Conservation (phyloP, 257 asterid species). For the Lycium ferocissimum region DNA sequence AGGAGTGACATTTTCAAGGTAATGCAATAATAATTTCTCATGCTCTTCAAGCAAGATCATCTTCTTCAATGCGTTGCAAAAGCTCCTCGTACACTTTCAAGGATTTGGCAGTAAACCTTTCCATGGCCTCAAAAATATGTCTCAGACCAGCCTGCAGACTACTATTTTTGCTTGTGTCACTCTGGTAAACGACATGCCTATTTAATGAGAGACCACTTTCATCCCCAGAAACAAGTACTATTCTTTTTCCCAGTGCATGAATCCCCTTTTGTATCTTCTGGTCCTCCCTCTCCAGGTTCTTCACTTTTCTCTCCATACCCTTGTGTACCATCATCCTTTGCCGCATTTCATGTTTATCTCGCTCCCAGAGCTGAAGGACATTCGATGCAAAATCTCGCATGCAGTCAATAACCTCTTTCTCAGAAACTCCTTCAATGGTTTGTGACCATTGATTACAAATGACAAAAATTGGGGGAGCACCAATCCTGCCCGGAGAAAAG, state of each 20-base stretch:
- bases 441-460: slow-evolving; percentile 91
- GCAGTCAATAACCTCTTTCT: slow-evolving; percentile 77
- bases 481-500: slow-evolving; percentile 90
- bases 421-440: slow-evolving; percentile 73
- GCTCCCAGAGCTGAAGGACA: slow-evolving; percentile 80
- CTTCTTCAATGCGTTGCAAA: slow-evolving; percentile 81
- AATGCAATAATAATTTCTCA: slow-evolving; percentile 39
- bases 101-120: slow-evolving; percentile 65
- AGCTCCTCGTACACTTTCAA: slow-evolving; percentile 81
- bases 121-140: slow-evolving; percentile 88
- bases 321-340: slow-evolving; percentile 69
- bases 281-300: slow-evolving; percentile 84
- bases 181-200: slow-evolving; percentile 77
- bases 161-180: slow-evolving; percentile 75
- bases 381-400: slow-evolving; percentile 77
- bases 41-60: slow-evolving; percentile 47
- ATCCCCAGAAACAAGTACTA: slow-evolving; percentile 58
- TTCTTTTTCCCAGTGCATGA: slow-evolving; percentile 75
- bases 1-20: slow-evolving; percentile 2
- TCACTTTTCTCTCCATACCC: slow-evolving; percentile 74
- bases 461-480: slow-evolving; percentile 89
- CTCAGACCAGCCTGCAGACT: slow-evolving; percentile 77
- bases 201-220: slow-evolving; percentile 53
- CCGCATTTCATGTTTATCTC: slow-evolving; percentile 74
- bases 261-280: slow-evolving; percentile 87